These are phyloP conservation scores for Populus euphratica DNA, from an alignment of 345 rosid genomes.

Conservation along the genomic window DNA sequence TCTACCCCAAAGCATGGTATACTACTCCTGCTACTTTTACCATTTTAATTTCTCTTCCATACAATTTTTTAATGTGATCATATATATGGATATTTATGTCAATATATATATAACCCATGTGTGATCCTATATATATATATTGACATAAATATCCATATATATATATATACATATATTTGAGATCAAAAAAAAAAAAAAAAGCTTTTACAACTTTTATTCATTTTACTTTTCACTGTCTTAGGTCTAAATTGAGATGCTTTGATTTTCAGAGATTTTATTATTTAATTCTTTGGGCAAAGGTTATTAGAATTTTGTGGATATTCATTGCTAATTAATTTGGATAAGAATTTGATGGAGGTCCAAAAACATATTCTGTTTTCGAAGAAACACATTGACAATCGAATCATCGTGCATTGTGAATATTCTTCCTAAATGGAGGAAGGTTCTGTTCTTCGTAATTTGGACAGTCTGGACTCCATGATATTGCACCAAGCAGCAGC, in stretches of 20 bases:
- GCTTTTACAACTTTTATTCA: background rate
- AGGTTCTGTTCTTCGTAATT: constrained; percentile 14
- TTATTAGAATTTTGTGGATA: background rate
- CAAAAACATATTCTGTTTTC: constrained; percentile 18
- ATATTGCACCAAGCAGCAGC: constrained; percentile 89
- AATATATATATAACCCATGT: background rate
- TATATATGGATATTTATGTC: background rate
- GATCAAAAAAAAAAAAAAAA: background rate
- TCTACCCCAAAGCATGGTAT: constrained; percentile 88
- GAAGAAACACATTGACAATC: constrained; percentile 9
- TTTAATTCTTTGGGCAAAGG: background rate
- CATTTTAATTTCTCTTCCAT: background rate
- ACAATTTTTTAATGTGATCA: background rate
- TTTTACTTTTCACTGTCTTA: constrained; percentile 4
- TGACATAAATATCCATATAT: background rate
- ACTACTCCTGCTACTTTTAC: background rate
- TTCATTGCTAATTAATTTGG: background rate
- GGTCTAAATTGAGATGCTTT: background rate
- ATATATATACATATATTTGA: background rate
- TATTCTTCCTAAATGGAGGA: constrained; percentile 34
- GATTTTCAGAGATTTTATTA: background rate
- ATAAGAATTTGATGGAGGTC: background rate
- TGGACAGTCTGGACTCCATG: constrained; percentile 14
- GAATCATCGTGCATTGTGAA: constrained; percentile 23
- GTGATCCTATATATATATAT: no score